Evolutionary conservation across 345 rosid genomes (phyloP), one percentile per base, ranked within the genome.

Genomic region (Eucalyptus caleyi): DNA sequence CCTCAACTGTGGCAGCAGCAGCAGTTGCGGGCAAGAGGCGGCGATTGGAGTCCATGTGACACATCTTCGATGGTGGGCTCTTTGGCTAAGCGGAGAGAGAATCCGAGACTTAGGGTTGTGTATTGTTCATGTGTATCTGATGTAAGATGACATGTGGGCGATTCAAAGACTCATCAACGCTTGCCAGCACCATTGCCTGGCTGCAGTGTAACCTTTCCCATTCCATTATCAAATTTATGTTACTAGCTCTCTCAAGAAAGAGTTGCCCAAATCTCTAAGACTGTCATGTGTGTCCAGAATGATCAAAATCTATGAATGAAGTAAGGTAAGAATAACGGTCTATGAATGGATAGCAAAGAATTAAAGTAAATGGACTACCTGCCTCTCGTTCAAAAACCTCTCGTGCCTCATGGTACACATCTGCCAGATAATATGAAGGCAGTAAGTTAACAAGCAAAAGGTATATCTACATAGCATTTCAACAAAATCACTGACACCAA

Each of bases 351-450:
- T 44, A 44, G 80, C 54, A 60, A 65, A 49, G 51, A 49, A 87
- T 21, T 30, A 44, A 69, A 65, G 27, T 13, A 50, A 60, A 47
- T n/a, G 27, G 18, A 89, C 34, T 89, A 89, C 99, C 99, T 96
- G 98, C 99, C 93, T 96, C 99, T 19, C 98, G 95, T 90, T 89
- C 88, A 89, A 98, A 97, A 91, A 95, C 95, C 89, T 98, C 99
- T 92, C 90, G 95, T 87, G 92, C 90, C 90, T 98, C 98, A 67
- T 98, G 94, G 92, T 98, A 98, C 86, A 95, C 99, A 89, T 98
- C 99, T 98, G 93, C 92, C 94, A 8, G 87, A 77, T 18, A 54
- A 91, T 86, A 60, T 51, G 23, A 87, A 92, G 92, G 49, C 32
- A 89, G 44, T 60, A 50, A 85, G 72, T 88, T 88, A 91, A 51